Percentiles rank a stretch among this genome's conserved stretches.
Evolutionary conservation across 305 asterid species (phyloP).

Genomic region (Salvia sclarea): DNA sequence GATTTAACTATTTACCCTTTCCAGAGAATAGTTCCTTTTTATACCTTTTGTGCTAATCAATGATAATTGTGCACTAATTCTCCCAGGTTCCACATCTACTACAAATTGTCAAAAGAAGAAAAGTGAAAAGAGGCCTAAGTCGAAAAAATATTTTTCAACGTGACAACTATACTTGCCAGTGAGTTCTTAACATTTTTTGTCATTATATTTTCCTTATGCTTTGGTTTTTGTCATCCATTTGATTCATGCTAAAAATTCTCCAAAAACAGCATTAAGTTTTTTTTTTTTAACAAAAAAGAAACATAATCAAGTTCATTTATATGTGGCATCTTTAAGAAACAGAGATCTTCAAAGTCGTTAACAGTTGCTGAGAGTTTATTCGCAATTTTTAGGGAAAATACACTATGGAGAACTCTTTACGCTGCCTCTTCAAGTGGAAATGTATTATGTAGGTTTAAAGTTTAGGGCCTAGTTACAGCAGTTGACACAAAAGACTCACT

Average conservation of each 20-base stretch:
- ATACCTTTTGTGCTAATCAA: conserved; percentile 15
- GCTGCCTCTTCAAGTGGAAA: neutral
- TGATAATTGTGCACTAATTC: conserved; percentile 30
- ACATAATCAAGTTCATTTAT: too few relatives aligned
- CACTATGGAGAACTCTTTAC: neutral
- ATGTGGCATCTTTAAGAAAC: too few relatives aligned
- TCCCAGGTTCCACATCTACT: conserved; percentile 83
- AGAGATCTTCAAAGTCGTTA: neutral
- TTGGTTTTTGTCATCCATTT: conserved; percentile 9
- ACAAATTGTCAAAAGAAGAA: conserved; percentile 83
- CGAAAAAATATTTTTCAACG: conserved; percentile 81
- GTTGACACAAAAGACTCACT: neutral
- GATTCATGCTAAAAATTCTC: conserved; percentile 7
- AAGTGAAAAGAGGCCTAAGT: conserved; percentile 66
- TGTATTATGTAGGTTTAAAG: neutral
- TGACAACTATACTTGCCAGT: conserved; percentile 87
- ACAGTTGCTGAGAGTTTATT: neutral
- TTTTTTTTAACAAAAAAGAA: neutral
- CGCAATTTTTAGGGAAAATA: neutral
- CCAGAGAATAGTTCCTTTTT: conserved; percentile 10
- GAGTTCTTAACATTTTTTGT: conserved; percentile 45
- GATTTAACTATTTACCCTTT: conserved; percentile 14
- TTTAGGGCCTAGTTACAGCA: conserved; percentile 9
- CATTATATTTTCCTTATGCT: neutral
- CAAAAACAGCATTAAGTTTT: neutral